A percentile compares a stretch with the other conserved stretches of the same genome.
Evolutionary conservation across 1,284 basidiomycete genomes (phyloP).

Genomic region (Paramarasmius palmivorus): DNA sequence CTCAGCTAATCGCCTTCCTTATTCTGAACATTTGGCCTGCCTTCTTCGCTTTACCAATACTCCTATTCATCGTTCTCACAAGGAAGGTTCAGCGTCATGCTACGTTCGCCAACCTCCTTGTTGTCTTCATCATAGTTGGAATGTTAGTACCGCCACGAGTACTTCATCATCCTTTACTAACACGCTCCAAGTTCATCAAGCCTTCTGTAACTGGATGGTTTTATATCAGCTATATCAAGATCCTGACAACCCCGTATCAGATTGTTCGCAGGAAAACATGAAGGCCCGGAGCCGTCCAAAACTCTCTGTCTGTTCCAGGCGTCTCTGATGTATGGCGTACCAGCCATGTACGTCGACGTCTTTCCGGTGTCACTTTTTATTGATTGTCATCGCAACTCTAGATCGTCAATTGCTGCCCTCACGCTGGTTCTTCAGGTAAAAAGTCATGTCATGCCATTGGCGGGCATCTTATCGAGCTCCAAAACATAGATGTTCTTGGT

Average conservation of each 20-base stretch:
- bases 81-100: conserved; percentile 44
- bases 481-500: conserved; percentile 41
- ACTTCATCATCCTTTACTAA: not conserved
- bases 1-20: conserved; percentile 40
- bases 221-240: conserved; percentile 1
- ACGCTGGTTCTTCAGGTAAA: conserved; percentile 43
- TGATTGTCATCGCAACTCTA: conserved; percentile 16
- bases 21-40: conserved; percentile 51
- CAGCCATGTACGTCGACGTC: conserved; percentile 38
- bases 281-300: conserved; percentile 43
- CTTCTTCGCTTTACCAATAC: conserved; percentile 46
- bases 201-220: conserved; percentile 28
- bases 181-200: conserved; percentile 26
- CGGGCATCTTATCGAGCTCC: not conserved
- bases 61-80: conserved; percentile 39
- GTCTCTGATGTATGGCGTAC: conserved; percentile 47
- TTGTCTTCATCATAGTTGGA: conserved; percentile 44
- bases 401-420: conserved; percentile 41
- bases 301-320: conserved; percentile 47
- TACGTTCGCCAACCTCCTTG: conserved; percentile 46
- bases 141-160: conserved; percentile 29
- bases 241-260: conserved; percentile 22
- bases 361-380: not conserved
- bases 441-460: not conserved
- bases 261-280: conserved; percentile 39